Conservation (phyloP, 108 stramenopile species). For the Fistulifera pelliculosa region DNA sequence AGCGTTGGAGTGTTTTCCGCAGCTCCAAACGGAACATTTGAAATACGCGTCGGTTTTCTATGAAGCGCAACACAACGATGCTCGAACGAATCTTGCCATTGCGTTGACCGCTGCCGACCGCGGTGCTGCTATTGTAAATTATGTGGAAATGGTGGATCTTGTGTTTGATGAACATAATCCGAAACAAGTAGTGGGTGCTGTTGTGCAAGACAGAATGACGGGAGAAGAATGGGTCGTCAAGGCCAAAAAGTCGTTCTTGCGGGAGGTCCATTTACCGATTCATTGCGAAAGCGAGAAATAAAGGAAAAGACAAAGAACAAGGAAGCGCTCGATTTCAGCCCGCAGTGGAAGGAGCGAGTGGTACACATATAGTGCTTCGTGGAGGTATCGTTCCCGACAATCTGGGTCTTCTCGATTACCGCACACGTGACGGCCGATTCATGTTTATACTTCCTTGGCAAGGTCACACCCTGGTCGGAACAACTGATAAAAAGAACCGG, state of each 20-base stretch:
- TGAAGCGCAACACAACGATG: slow-evolving; percentile 97
- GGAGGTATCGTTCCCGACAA: slow-evolving; percentile 52
- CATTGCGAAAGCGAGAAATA: slow-evolving; percentile 63
- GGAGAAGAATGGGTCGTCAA: slow-evolving; percentile 60
- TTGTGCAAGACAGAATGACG: slow-evolving; percentile 74
- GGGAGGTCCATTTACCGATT: slow-evolving; percentile 97
- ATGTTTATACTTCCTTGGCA: slow-evolving; percentile 99
- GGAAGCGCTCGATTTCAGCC: slow-evolving; percentile 1
- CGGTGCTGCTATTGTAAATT: slow-evolving; percentile 90
- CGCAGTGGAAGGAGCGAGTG: slow-evolving; percentile 78
- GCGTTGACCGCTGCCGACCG: slow-evolving; percentile 92
- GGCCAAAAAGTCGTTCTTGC: slow-evolving; percentile 90
- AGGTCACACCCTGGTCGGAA: slow-evolving; percentile 89
- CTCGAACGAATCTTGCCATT: slow-evolving; percentile 87
- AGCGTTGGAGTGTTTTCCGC: slow-evolving; percentile 57
- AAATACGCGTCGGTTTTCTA: slow-evolving; percentile 94
- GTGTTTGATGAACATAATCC: slow-evolving; percentile 34
- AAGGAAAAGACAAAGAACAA: slow-evolving; percentile 11
- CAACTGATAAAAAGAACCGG: slow-evolving; percentile 82
- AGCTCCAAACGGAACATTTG: slow-evolving; percentile 39
- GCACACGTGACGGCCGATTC: slow-evolving; percentile 95
- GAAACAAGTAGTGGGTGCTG: slow-evolving; percentile 77
- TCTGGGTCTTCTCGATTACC: slow-evolving; percentile 95
- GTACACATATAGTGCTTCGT: slow-evolving; percentile 94
- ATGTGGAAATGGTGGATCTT: slow-evolving; percentile 72